Conservation (phyloP, 1,284 basidiomycete species). For the Schizophyllum commune region DNA sequence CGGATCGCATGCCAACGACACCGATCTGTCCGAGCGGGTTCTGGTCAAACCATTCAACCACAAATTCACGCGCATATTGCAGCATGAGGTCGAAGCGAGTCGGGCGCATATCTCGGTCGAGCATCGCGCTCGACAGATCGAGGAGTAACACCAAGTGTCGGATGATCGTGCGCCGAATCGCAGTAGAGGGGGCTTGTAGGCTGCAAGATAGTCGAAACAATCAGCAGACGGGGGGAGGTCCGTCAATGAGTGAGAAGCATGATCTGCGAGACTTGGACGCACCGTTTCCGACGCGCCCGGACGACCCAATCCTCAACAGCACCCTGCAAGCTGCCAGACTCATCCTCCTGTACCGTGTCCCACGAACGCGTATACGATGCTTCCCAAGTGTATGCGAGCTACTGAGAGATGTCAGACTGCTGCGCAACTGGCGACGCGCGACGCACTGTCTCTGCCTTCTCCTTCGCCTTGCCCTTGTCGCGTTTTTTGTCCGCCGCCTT, state of each 20-base stretch:
- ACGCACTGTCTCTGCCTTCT: conserved; percentile 36
- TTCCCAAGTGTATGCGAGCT: conserved; percentile 93
- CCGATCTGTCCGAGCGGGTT: conserved; percentile 98
- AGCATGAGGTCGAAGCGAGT: conserved; percentile 87
- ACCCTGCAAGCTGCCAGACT: conserved; percentile 82
- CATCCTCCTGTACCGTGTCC: conserved; percentile 97
- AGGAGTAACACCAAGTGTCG: conserved; percentile 88
- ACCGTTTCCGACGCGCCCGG: conserved; percentile 79
- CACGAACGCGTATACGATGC: conserved; percentile 91
- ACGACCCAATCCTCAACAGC: conserved; percentile 89
- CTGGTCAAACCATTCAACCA: conserved; percentile 98
- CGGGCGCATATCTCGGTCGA: conserved; percentile 92
- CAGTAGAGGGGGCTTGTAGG: conserved; percentile 72
- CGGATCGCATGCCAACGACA: conserved; percentile 85
- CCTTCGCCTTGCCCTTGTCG: conserved; percentile 40
- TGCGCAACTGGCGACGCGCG: conserved; percentile 1
- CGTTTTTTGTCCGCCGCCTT: conserved; percentile 27
- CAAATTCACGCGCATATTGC: conserved; percentile 85
- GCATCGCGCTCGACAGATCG: conserved; percentile 89
- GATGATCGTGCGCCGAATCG: conserved; percentile 93
- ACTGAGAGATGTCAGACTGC: conserved; percentile 8
- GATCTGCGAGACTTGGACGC: conserved; percentile 13
- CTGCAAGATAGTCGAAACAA: conserved; percentile 26
- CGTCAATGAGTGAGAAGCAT: background rate
- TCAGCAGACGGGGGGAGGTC: conserved; percentile 1